Evolutionary conservation across 2,329 filamentous ascomycete species (phyloP).

Genomic region (Keithomyces neogunnii): DNA sequence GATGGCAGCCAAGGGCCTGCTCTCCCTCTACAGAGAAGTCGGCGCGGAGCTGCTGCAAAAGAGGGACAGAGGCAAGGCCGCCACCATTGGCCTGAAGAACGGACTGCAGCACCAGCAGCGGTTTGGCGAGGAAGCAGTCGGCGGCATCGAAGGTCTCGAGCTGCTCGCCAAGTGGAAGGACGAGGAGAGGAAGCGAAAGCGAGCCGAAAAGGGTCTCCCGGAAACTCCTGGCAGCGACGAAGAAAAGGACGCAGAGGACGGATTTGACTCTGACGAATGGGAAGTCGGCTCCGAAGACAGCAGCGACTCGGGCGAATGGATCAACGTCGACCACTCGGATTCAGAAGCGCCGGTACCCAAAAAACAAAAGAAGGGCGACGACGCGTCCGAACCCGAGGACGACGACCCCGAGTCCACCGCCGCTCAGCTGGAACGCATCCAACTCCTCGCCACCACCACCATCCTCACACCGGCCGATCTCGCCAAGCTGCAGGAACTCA

Average conservation of each 20-base stretch:
- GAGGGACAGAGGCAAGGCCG: conserved; percentile 84
- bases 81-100: conserved; percentile 69
- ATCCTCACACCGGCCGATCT: conserved; percentile 94
- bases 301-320: conserved; percentile 79
- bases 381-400: conserved; percentile 17
- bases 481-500: conserved; percentile 87
- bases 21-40: conserved; percentile 86
- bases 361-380: conserved; percentile 27
- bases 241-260: conserved; percentile 49
- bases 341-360: conserved; percentile 60
- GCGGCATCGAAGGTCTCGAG: conserved; percentile 86
- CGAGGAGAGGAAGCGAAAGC: conserved; percentile 70
- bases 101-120: conserved; percentile 69
- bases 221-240: conserved; percentile 54
- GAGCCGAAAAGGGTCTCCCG: conserved; percentile 57
- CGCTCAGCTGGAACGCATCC: conserved; percentile 42
- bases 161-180: conserved; percentile 90
- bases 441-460: conserved; percentile 80
- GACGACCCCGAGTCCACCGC: conserved; percentile 30
- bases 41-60: conserved; percentile 83
- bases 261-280: conserved; percentile 48
- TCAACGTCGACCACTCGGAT: conserved; percentile 78
- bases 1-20: conserved; percentile 91
- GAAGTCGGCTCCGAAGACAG: conserved; percentile 53
- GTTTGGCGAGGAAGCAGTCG: conserved; percentile 74